Conservation (phyloP, 345 rosid genomes). For the Microthlaspi erraticum region DNA sequence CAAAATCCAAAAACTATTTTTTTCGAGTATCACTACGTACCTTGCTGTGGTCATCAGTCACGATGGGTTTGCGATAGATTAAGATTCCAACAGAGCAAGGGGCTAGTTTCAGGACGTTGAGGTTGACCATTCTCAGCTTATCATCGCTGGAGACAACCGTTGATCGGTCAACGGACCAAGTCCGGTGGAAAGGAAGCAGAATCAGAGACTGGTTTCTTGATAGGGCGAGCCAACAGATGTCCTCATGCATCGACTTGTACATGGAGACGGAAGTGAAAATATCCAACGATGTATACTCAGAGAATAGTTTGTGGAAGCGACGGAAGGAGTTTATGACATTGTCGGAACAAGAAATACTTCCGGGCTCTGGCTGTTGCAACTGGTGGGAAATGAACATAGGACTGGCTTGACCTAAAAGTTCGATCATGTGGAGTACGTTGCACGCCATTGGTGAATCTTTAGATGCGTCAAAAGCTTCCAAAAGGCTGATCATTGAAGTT, state of each 20-base stretch:
- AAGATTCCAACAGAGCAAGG: constrained; percentile 71
- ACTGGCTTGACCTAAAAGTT: constrained; percentile 53
- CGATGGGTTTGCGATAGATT: constrained; percentile 43
- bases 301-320: background rate
- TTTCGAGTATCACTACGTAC: constrained; percentile 9
- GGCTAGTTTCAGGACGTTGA: constrained; percentile 51
- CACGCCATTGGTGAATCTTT: constrained; percentile 47
- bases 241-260: constrained; percentile 60
- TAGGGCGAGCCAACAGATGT: constrained; percentile 56
- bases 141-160: constrained; percentile 42
- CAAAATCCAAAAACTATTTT: too few relatives aligned
- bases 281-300: constrained; percentile 7
- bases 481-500: constrained; percentile 33
- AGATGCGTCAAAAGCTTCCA: constrained; percentile 40
- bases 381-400: constrained; percentile 62
- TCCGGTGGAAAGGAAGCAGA: constrained; percentile 62
- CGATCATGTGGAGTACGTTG: constrained; percentile 55
- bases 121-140: constrained; percentile 45
- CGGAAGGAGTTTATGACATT: constrained; percentile 49
- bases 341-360: constrained; percentile 43
- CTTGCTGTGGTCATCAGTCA: constrained; percentile 12
- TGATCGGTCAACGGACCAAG: constrained; percentile 53
- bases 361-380: constrained; percentile 35
- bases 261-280: constrained; percentile 43
- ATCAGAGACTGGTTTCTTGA: constrained; percentile 50